Evolutionary conservation across 768 basidiomycete genomes (phyloP).

Genomic region (Boletus tylopilopsis): DNA sequence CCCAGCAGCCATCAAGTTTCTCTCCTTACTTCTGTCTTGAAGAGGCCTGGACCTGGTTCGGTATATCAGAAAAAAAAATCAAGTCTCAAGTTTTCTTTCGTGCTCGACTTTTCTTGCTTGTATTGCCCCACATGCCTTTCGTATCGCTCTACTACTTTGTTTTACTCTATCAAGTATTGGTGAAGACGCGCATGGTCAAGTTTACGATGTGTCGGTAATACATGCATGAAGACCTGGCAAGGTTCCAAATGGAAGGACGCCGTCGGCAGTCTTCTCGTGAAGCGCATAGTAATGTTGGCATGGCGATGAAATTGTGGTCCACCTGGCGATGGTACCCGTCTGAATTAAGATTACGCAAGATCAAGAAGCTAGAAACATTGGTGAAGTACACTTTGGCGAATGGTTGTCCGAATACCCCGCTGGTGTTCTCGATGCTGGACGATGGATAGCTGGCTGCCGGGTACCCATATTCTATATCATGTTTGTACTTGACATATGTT

Average conservation of each 20-base stretch:
- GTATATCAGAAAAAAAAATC: constrained; percentile 50
- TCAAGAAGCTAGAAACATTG: constrained; percentile 8
- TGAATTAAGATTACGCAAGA: constrained; percentile 23
- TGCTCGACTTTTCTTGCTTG: constrained; percentile 52
- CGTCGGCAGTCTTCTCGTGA: constrained; percentile 13
- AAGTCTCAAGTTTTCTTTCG: constrained; percentile 67
- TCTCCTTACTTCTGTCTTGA: constrained; percentile 47
- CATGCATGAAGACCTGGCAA: constrained; percentile 32
- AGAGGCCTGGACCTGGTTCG: constrained; percentile 46
- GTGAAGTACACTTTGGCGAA: not conserved
- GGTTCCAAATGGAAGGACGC: constrained; percentile 17
- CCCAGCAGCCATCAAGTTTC: constrained; percentile 41
- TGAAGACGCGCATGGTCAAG: constrained; percentile 37
- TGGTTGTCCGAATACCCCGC: not conserved
- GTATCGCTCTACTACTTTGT: constrained; percentile 47
- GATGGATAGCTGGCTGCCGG: constrained; percentile 5
- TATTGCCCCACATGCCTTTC: constrained; percentile 34
- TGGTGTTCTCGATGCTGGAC: constrained; percentile 1
- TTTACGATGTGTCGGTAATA: constrained; percentile 36
- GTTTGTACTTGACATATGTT: too few relatives aligned
- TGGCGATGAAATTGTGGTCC: constrained; percentile 6
- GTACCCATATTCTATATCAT: too few relatives aligned
- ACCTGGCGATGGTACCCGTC: constrained; percentile 1
- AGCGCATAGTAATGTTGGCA: constrained; percentile 7
- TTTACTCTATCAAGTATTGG: constrained; percentile 39